Percentiles rank a stretch among this genome's conserved stretches.
Evolutionary conservation across 106 monocot species (phyloP).

Genomic region (Apostasia ramifera): DNA sequence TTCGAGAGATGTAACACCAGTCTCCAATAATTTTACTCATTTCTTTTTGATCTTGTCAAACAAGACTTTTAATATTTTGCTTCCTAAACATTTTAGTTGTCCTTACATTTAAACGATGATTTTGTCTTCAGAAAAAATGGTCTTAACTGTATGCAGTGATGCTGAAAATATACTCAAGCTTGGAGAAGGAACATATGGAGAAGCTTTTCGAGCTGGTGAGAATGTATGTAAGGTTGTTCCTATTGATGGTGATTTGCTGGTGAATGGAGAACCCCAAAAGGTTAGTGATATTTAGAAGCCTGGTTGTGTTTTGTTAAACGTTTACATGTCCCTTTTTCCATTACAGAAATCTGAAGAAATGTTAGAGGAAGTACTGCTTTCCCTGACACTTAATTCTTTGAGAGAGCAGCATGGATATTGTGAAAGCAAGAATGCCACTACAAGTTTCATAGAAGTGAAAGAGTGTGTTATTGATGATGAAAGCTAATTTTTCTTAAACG

Average conservation of each 20-base stretch:
- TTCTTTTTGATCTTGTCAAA: no score
- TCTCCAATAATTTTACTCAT: no score
- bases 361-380: constrained; percentile 86
- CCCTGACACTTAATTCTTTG: constrained; percentile 73
- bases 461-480: constrained; percentile 34
- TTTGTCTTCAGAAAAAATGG: no score
- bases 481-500: neutral
- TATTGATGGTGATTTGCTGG: constrained; percentile 71
- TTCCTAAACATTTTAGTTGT: no score
- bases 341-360: constrained; percentile 89
- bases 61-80: no score
- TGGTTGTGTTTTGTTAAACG: constrained; percentile 1
- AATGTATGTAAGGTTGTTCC: constrained; percentile 93
- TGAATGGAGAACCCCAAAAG: constrained; percentile 97
- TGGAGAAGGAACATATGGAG: constrained; percentile 99
- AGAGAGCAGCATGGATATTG: constrained; percentile 26
- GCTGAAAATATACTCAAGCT: constrained; percentile 50
- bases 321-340: constrained; percentile 9
- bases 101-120: no score
- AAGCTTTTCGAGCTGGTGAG: constrained; percentile 76
- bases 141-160: constrained; percentile 35
- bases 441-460: constrained; percentile 77
- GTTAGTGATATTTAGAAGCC: constrained; percentile 18
- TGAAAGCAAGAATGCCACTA: constrained; percentile 38
- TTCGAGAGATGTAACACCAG: no score